Percentiles rank a stretch among this genome's conserved stretches.
phyloP scores from a whole-genome alignment of 2,329 filamentous ascomycete genomes.

The Diaporthe caulivora region DNA sequence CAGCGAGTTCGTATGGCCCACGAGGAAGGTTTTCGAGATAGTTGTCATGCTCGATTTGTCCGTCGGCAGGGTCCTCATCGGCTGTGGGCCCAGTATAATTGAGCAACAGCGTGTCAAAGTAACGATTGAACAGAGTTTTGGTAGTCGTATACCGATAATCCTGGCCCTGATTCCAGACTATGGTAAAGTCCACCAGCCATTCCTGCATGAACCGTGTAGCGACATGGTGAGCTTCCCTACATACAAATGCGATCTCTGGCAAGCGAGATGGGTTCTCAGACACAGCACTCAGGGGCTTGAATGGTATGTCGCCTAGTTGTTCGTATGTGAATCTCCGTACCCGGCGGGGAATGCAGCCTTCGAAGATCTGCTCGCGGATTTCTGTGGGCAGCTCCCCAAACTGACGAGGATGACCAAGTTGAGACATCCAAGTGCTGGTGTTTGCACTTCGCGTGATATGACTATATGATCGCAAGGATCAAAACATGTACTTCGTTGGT shows the following conservation, averaged over 20 bases:
- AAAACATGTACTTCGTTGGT: background rate
- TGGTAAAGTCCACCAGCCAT: background rate
- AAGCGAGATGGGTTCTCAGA: background rate
- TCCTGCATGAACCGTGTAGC: background rate
- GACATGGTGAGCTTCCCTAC: background rate
- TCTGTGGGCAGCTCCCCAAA: background rate
- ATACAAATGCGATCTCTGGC: background rate
- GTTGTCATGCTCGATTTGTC: too few relatives aligned
- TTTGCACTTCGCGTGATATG: background rate
- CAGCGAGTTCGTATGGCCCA: background rate
- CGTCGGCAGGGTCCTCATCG: background rate
- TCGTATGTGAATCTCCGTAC: background rate
- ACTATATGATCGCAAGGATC: background rate
- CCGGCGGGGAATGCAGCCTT: background rate
- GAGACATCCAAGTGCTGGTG: background rate
- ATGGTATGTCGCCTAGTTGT: too few relatives aligned
- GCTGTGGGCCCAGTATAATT: background rate
- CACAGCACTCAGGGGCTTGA: background rate
- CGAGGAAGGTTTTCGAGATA: background rate
- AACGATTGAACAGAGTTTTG: background rate
- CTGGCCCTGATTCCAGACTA: background rate
- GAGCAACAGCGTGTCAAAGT: background rate
- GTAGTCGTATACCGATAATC: background rate
- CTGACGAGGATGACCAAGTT: background rate
- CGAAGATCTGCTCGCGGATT: background rate